These are phyloP conservation scores for Solanum hybrid DNA, from an alignment of 305 asterid species.

Conservation along the genomic window DNA sequence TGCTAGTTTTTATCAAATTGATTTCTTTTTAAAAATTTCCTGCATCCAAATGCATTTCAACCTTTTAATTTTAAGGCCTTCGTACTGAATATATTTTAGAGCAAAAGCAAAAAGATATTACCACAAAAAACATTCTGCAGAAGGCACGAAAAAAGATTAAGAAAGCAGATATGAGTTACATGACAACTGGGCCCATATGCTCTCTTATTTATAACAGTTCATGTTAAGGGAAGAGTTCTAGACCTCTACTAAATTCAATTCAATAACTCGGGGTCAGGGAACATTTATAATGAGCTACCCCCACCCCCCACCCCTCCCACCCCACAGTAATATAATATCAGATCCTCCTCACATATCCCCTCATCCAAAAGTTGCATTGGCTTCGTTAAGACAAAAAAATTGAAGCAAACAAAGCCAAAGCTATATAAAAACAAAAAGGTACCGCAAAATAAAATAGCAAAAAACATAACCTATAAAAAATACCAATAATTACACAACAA, in stretches of 20 bases:
- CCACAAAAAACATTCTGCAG: neutral
- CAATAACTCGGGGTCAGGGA: neutral
- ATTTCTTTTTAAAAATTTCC: neutral
- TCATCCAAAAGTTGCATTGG: neutral
- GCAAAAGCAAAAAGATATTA: neutral
- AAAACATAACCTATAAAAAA: neutral
- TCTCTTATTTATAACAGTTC: neutral
- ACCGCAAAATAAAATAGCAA: neutral
- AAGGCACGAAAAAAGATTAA: neutral
- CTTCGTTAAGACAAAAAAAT: neutral
- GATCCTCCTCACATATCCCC: neutral
- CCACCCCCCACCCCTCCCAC: neutral
- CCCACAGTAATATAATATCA: neutral
- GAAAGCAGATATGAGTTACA: neutral
- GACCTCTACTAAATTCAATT: neutral
- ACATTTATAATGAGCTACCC: neutral
- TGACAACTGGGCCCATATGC: neutral
- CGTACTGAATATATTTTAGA: neutral
- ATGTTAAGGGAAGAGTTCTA: neutral
- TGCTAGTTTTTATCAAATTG: neutral
- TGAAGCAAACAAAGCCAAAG: neutral
- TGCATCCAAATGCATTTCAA: neutral
- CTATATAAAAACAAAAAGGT: neutral
- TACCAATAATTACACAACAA: neutral
- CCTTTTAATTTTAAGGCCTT: neutral